Conservation (phyloP, 2,329 filamentous ascomycete genomes). For the Aspergillus hortae region DNA sequence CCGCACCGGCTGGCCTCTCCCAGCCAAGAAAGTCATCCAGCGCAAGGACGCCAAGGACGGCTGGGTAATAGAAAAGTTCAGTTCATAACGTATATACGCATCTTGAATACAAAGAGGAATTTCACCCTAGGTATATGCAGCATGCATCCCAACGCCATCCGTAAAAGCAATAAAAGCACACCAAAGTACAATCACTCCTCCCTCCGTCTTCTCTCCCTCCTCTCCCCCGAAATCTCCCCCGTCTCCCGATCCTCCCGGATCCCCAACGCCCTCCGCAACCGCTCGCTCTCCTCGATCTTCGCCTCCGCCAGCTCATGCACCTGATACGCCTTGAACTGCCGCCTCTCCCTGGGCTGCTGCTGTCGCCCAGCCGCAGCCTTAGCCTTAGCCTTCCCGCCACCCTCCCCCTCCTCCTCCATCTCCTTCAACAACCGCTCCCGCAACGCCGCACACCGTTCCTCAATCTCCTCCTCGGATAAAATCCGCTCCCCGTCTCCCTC, state of each 20-base stretch:
- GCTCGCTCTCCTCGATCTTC: slow-evolving; percentile 93
- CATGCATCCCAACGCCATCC: background rate
- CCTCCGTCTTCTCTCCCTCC: slow-evolving; percentile 9
- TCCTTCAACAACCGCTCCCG: slow-evolving; percentile 61
- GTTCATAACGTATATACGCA: slow-evolving; percentile 22
- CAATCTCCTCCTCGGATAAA: slow-evolving; percentile 82
- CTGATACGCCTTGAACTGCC: slow-evolving; percentile 79
- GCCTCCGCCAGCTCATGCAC: slow-evolving; percentile 95
- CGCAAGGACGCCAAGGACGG: slow-evolving; percentile 67
- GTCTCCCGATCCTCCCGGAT: slow-evolving; percentile 84
- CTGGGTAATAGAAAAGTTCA: slow-evolving; percentile 66
- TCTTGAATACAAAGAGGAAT: too few species aligned
- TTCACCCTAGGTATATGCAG: background rate
- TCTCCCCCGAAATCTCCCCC: slow-evolving; percentile 55
- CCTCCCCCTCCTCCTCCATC: slow-evolving; percentile 47
- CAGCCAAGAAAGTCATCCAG: slow-evolving; percentile 80
- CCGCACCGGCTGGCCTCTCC: slow-evolving; percentile 76
- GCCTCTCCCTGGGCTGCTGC: slow-evolving; percentile 27
- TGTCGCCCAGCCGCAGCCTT: slow-evolving; percentile 3
- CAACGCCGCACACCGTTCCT: slow-evolving; percentile 66
- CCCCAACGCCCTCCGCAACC: slow-evolving; percentile 77
- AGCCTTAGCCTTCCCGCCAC: slow-evolving; percentile 1
- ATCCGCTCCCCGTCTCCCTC: slow-evolving; percentile 33
- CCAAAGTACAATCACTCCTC: slow-evolving; percentile 15
- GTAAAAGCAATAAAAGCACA: slow-evolving; percentile 3